A percentile compares a stretch with the other conserved stretches of the same genome.
Conservation (phyloP, 257 asterid genomes). For the Fraxinus quadrangulata region DNA sequence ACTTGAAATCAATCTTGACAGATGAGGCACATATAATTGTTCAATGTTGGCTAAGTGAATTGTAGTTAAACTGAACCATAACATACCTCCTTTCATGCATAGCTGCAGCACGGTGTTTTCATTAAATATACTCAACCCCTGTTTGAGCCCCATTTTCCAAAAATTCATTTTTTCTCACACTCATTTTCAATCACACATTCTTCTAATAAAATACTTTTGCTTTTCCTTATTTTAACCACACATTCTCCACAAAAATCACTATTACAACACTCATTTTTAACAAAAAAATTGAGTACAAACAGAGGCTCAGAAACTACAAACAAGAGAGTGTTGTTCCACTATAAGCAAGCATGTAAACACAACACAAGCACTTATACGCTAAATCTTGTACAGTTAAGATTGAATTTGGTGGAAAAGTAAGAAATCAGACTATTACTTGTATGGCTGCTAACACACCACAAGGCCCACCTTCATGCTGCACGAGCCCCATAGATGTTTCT, state of each 20-base stretch:
- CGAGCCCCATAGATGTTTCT: slow-evolving; percentile 94
- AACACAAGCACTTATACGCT: background rate
- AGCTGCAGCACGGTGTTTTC: background rate
- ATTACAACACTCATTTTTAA: too few relatives aligned
- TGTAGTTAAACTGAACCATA: slow-evolving; percentile 14
- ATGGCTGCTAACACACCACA: slow-evolving; percentile 98
- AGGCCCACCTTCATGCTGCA: slow-evolving; percentile 99
- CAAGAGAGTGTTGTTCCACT: background rate
- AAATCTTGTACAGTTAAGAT: slow-evolving; percentile 20
- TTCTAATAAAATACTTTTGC: too few relatives aligned
- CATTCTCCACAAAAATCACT: too few relatives aligned
- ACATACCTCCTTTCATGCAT: slow-evolving; percentile 12
- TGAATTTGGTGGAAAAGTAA: slow-evolving; percentile 26
- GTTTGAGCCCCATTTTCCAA: too few relatives aligned
- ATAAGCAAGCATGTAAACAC: background rate
- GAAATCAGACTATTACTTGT: slow-evolving; percentile 63
- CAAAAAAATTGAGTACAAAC: too few relatives aligned
- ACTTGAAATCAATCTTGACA: slow-evolving; percentile 18
- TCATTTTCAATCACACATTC: too few relatives aligned
- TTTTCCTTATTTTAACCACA: too few relatives aligned
- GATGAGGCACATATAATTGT: background rate
- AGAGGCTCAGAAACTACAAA: slow-evolving; percentile 3
- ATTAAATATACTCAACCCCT: background rate
- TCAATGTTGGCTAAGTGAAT: slow-evolving; percentile 3
- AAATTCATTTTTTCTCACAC: too few relatives aligned